Evolutionary conservation across 2,329 filamentous ascomycete species (phyloP), one percentile per base, ranked within the genome.

Genomic region (Lasiodiplodia sp.): DNA sequence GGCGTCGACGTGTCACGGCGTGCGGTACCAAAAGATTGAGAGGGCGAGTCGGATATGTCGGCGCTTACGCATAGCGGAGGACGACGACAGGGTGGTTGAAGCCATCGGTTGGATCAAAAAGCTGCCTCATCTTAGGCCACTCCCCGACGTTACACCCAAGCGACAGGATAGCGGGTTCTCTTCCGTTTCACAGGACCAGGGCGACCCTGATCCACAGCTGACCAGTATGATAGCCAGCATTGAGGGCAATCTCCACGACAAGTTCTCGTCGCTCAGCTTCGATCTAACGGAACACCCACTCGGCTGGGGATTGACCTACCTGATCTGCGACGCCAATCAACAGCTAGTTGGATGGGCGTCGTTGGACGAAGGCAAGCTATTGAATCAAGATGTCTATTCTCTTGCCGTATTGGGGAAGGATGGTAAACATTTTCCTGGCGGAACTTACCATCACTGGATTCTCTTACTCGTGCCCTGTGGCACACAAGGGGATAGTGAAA

Each of bases 1-100:
- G 73, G 71, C 72, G 34, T 73, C 71, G 25, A 71, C 71, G 18
- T 56, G 70, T 23, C 69, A 72, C 64, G 71, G 71, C 31, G 69
- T 75, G 4, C 71, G 73, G 21, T 75, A 70, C 56, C 58, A 73
- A 10, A 71, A 71, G 23, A 69, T 72, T 23, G 67, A 71, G n/a
- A 69, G 70, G 11, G 71, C 71, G 14, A 73, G 72, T 53, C 72
- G 71, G 55, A 68, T 68, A 37, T 72, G 69, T 53, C 47, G 68
- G 38, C 68, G 67, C 18, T 72, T 73, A 44, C 60, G 65, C 38
- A 62, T 67, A 31, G 64, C 70, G 12, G 60, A 71, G 4, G 51
- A 51, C 18, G 49, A 44, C 8, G 21, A 49, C 49, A 37, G 25
- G 34, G 47, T 34, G 16, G 44, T 64, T 16, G 64, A 66, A 31